Evolutionary conservation across 768 basidiomycete genomes (phyloP), one percentile per base, ranked within the genome.

Genomic region (Lactifluus pinguis): DNA sequence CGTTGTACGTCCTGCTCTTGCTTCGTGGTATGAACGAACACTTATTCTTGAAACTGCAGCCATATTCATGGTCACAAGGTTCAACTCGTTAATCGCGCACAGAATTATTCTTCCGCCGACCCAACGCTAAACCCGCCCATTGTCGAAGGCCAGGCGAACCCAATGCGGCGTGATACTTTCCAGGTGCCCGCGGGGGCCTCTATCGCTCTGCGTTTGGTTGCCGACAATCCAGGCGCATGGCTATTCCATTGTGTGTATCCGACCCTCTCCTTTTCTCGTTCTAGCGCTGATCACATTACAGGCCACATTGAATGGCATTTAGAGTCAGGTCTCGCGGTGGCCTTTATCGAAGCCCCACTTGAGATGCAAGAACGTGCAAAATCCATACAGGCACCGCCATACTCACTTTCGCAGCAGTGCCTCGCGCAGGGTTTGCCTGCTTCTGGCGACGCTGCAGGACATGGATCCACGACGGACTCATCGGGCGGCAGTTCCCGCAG

Each of bases 171-270:
- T 44, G 95, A 99, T 72, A 95, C 92, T 0, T 76, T 95, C 15
- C 80, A 84, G 59, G 82, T 97, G 53, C 87, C 89, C 3, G 78
- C 83, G 4, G 78, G 78, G 60, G 73, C 80, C 19, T 84, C 84
- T 3, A 87, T 80, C 11, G 89, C 88, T 0, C 74, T 99, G 49
- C 83, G 92, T 21, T 72, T 94, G 67, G 75, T 86, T 50, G 91
- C 92, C 1, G 90, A 98, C 71, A 98, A 98, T 73, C 95, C 95
- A 1, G 95, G 95, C 11, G 85, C 81, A 9, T 95, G 92, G 89
- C 72, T 92, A 64, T 81, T 92, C 70, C 89, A 91, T 71, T 92
- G 85, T 86, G 68, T 57, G 85, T 76, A 53, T 52, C 32, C 19
- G 50, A 14, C 36, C 19, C 14, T 32, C 36, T 45, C 21, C 42